Evolutionary conservation across 1,284 basidiomycete species (phyloP).

Genomic region (Coniferiporia sulphurascens): DNA sequence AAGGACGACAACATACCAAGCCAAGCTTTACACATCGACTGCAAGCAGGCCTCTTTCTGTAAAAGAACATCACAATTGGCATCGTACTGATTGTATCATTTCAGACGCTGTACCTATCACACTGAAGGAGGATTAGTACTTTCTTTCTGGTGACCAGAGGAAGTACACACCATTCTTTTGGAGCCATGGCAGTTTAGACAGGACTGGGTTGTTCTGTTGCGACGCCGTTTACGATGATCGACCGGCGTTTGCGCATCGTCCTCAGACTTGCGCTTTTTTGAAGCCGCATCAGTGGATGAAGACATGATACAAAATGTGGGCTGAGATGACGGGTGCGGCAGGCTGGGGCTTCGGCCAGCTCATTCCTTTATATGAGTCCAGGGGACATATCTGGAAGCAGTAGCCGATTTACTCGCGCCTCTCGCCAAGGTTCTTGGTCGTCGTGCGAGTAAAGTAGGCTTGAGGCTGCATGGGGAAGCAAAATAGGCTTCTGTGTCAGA

Average conservation of each 20-base stretch:
- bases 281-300: background rate
- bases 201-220: slow-evolving; percentile 39
- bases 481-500: too few relatives aligned
- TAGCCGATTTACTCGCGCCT: background rate
- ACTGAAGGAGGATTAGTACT: slow-evolving; percentile 10
- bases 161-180: slow-evolving; percentile 38
- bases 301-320: slow-evolving; percentile 2
- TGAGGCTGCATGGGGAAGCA: too few relatives aligned
- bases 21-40: slow-evolving; percentile 31
- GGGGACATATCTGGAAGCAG: background rate
- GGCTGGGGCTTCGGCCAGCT: background rate
- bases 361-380: background rate
- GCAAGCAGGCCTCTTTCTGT: slow-evolving; percentile 19
- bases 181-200: slow-evolving; percentile 42
- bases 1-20: slow-evolving; percentile 25
- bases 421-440: too few relatives aligned
- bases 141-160: background rate
- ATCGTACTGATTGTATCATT: background rate
- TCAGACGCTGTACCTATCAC: slow-evolving; percentile 18
- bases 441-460: too few relatives aligned
- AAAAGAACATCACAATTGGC: background rate
- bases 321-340: background rate
- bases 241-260: slow-evolving; percentile 4
- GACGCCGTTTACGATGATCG: slow-evolving; percentile 39
- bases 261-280: slow-evolving; percentile 12